phyloP scores from a whole-genome alignment of 2,329 filamentous ascomycete genomes.

The Aspergillus costaricaensis region DNA sequence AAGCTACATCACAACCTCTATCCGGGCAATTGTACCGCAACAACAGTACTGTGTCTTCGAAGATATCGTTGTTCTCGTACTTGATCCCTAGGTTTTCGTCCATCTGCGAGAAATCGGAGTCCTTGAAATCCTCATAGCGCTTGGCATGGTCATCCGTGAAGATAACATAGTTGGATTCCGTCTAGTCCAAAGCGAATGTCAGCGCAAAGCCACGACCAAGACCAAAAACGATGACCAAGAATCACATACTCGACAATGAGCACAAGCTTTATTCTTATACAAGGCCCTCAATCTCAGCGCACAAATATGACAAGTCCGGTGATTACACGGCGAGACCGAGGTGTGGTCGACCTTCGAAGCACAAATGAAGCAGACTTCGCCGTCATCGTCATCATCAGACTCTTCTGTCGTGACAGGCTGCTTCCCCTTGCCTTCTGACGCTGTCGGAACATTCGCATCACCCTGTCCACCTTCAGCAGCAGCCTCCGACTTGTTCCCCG shows the following conservation, averaged over 20 bases:
- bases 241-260: conserved; percentile 80
- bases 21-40: conserved; percentile 96
- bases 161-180: conserved; percentile 68
- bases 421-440: conserved; percentile 35
- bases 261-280: conserved; percentile 94
- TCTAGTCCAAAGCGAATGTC: conserved; percentile 29
- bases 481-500: conserved; percentile 20
- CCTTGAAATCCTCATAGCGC: conserved; percentile 78
- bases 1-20: conserved; percentile 78
- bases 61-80: conserved; percentile 85
- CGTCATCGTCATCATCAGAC: conserved; percentile 60
- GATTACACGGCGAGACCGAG: conserved; percentile 90
- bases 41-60: conserved; percentile 84
- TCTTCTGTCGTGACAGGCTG: conserved; percentile 26
- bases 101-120: conserved; percentile 70
- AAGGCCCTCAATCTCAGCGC: conserved; percentile 85
- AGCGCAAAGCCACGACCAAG: conserved; percentile 2
- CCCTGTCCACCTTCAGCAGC: conserved; percentile 29
- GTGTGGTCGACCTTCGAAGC: conserved; percentile 86
- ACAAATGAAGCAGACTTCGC: conserved; percentile 95
- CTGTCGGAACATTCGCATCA: conserved; percentile 48
- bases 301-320: conserved; percentile 95
- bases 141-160: conserved; percentile 86
- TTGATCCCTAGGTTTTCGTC: conserved; percentile 89
- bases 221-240: not conserved